Conservation (phyloP, 1,284 basidiomycete genomes). For the Coniferiporia sulphurascens region DNA sequence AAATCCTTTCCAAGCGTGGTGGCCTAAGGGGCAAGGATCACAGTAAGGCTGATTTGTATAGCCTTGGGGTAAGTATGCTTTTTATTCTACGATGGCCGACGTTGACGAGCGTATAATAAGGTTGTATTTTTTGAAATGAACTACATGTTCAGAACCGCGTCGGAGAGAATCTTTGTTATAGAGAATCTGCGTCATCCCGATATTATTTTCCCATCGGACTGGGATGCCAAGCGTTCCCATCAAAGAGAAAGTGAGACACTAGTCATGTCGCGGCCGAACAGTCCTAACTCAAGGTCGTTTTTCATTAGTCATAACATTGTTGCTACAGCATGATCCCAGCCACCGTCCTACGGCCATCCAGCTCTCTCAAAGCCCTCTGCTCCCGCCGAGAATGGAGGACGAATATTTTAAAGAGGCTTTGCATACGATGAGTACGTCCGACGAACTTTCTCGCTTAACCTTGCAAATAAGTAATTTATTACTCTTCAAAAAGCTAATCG, state of each 20-base stretch:
- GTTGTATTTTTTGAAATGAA: conserved; percentile 99
- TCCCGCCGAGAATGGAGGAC: conserved; percentile 75
- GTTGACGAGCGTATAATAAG: conserved; percentile 31
- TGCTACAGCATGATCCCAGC: conserved; percentile 83
- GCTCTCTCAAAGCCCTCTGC: conserved; percentile 73
- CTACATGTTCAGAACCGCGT: conserved; percentile 79
- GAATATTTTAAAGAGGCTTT: conserved; percentile 82
- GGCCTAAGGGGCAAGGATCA: conserved; percentile 57
- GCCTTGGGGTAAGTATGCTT: conserved; percentile 62
- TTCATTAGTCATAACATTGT: conserved; percentile 65
- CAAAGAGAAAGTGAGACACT: conserved; percentile 61
- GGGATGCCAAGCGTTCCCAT: conserved; percentile 59
- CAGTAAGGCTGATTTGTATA: conserved; percentile 93
- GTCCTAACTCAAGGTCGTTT: conserved; percentile 16
- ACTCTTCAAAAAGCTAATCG: conserved; percentile 47
- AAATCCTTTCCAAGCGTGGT: conserved; percentile 62
- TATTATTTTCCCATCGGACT: conserved; percentile 72
- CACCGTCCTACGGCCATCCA: conserved; percentile 82
- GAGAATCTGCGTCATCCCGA: conserved; percentile 70
- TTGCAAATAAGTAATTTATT: conserved; percentile 3
- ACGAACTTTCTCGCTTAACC: background rate
- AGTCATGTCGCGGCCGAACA: background rate
- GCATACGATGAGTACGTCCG: conserved; percentile 62
- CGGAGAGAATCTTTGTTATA: conserved; percentile 83
- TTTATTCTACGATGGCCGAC: conserved; percentile 19